Base-by-base conservation (phyloP, 73 alveolate genomes). In the Paramecium pentaurelia region DNA sequence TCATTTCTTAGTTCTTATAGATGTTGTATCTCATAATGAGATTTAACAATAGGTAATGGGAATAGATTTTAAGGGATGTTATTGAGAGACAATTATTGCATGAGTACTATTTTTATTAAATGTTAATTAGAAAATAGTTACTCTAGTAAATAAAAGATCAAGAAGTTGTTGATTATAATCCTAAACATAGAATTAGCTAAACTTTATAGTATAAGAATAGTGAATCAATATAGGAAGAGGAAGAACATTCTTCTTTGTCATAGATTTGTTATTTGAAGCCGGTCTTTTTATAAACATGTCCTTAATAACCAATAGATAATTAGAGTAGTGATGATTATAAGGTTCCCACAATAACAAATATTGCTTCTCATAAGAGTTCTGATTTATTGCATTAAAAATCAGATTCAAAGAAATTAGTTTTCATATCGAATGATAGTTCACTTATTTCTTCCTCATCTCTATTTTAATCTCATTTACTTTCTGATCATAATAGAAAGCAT, bases 81-180 rank as follows among this genome's bases (percentile, higher is more conserved):
- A 30, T 40, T 80, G 91, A 80, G 71, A 49, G 91, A 80, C 44
- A 64, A 64, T 64, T 64, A 64, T 64, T 28, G 28, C 84, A 64
- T 34, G 25, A 8, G 60, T 60, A 16, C 34, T 27, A 64, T 25
- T 32, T 64, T 27, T 64, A 64, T 25, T 64, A 32, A 32, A 64
- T 25, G 84, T 34, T 64, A 64, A 64, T 32, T 32, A 64, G 22
- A 64, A 64, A 64, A 64, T 34, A 28, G 47, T 64, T 64, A 64
- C 84, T 64, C 22, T 3, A 28, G 28, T 9, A 64, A 64, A 64
- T 64, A 12, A 64, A 64, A 34, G 84, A 64, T 12, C 51, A 12
- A 27, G 84, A 64, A 64, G 28, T 64, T 12, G 28, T 64, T 2
- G 84, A 64, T 64, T 32, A 34, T 12, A 64, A 28, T 12, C 32